These are phyloP conservation scores for Umbelopsis ramanniana DNA, from an alignment of 192 early-diverging fungal genomes.

Conservation along the genomic window DNA sequence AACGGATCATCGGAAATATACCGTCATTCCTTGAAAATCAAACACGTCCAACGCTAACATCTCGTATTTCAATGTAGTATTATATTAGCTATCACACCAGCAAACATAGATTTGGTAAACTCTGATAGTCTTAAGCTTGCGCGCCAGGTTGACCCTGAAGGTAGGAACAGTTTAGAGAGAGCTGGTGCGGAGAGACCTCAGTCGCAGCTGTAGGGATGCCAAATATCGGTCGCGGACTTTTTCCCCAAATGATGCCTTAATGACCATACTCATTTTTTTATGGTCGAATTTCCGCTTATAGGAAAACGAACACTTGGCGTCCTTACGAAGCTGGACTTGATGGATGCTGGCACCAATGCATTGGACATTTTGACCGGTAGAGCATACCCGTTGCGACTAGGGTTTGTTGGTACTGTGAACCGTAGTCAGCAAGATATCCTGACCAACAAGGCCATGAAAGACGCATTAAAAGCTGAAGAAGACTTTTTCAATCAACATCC, in stretches of 20 bases:
- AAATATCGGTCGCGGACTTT: too few species aligned
- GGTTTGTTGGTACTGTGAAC: constrained; percentile 83
- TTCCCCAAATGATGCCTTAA: too few species aligned
- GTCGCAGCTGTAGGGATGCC: too few species aligned
- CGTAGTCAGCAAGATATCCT: constrained; percentile 82
- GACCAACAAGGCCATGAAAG: constrained; percentile 70
- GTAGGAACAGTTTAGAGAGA: too few species aligned
- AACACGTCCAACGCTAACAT: not conserved
- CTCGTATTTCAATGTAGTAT: constrained; percentile 50
- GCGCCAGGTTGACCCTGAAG: constrained; percentile 81
- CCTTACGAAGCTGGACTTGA: constrained; percentile 83
- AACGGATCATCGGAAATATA: not conserved
- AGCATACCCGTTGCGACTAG: constrained; percentile 76
- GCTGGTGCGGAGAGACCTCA: too few species aligned
- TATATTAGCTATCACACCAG: constrained; percentile 81
- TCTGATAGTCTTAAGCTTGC: constrained; percentile 88
- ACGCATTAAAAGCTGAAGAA: constrained; percentile 66
- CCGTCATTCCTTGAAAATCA: too few species aligned
- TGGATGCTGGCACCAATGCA: constrained; percentile 85
- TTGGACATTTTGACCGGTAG: constrained; percentile 78
- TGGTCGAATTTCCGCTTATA: too few species aligned
- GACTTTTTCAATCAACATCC: constrained; percentile 75
- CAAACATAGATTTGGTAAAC: constrained; percentile 81
- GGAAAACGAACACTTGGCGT: constrained; percentile 77
- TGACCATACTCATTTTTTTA: too few species aligned